A percentile compares a stretch with the other conserved stretches of the same genome.
Conservation (phyloP, 163 green algal species). For the Chlorella variabilis region DNA sequence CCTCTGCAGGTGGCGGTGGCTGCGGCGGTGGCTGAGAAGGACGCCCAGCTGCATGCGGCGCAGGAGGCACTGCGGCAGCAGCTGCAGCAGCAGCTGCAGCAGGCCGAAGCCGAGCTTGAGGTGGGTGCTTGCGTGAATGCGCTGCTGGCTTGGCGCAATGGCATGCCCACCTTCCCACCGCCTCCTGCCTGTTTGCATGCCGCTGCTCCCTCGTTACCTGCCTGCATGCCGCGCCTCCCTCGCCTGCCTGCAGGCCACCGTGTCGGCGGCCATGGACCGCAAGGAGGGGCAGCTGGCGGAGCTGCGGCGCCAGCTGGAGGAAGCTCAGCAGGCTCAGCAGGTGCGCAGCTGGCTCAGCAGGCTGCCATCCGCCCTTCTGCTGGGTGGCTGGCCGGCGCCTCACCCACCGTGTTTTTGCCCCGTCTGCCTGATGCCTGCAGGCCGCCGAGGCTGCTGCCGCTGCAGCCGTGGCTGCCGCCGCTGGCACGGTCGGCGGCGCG, state of each 20-base stretch:
- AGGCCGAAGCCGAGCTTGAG: constrained; percentile 22
- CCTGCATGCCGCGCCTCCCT: not conserved
- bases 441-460: constrained; percentile 14
- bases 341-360: too few relatives aligned
- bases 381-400: too few relatives aligned
- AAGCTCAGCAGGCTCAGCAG: not conserved
- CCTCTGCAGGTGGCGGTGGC: not conserved
- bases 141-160: not conserved
- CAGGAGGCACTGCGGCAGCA: constrained; percentile 16
- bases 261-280: not conserved
- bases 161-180: too few relatives aligned
- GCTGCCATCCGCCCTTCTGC: too few relatives aligned
- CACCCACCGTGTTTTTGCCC: too few relatives aligned
- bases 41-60: constrained; percentile 27
- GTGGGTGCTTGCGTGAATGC: not conserved
- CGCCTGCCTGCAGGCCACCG: not conserved
- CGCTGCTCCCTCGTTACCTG: too few relatives aligned
- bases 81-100: constrained; percentile 36
- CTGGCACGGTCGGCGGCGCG: not conserved
- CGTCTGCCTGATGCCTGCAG: not conserved
- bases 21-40: constrained; percentile 26
- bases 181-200: not conserved
- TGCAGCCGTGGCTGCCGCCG: not conserved
- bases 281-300: constrained; percentile 5
- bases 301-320: not conserved